Evolutionary conservation across 148 eudicot genomes (phyloP), one percentile per base, ranked within the genome.

Genomic region (Arctostaphylos glauca): DNA sequence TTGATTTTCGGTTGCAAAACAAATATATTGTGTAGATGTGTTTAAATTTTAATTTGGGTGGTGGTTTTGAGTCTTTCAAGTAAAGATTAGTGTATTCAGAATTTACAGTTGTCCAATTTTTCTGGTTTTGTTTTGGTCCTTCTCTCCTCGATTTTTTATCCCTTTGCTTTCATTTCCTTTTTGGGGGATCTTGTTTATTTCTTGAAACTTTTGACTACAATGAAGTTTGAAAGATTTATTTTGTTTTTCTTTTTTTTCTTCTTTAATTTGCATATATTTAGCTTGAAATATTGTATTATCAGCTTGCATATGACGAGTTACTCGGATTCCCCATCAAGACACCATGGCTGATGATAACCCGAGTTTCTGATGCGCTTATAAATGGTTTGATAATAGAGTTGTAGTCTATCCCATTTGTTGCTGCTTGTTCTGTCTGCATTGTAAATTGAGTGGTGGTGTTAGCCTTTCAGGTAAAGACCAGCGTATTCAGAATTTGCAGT

Each of bases 291-390:
- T 41, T 71, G 48, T 71, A 21, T 71, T 44, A 44, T 43, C 50
- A 44, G n/a, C 38, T n/a, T 58, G 93, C 93, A 89, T 9, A 87
- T 89, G 97, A 92, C 82, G 93, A 93, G 83, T 84, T 81, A 74
- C 87, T 92, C 93, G 92, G 95, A 93, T 92, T 92, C 95, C 92
- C 97, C 97, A 92, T 93, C 97, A 92, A 74, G 91, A 93, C 93
- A 54, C 85, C 81, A 9, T 88, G 92, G 90, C 84, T 90, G 94
- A 91, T 89, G 91, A 86, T 85, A 91, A 88, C 82, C 94, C 92
- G 93, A 93, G 88, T 89, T 41, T 90, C 96, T 89, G 96, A 91
- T 90, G 92, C 86, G 15, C 50, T 23, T 64, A 21, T 23, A 23
- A 64, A 8, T 64, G 43, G 9, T 64, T 64, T 64, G 70, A 23